Percentiles rank a stretch among this genome's conserved stretches.
Conservation (phyloP, 129 eudicot genomes). For the Logfia minima region DNA sequence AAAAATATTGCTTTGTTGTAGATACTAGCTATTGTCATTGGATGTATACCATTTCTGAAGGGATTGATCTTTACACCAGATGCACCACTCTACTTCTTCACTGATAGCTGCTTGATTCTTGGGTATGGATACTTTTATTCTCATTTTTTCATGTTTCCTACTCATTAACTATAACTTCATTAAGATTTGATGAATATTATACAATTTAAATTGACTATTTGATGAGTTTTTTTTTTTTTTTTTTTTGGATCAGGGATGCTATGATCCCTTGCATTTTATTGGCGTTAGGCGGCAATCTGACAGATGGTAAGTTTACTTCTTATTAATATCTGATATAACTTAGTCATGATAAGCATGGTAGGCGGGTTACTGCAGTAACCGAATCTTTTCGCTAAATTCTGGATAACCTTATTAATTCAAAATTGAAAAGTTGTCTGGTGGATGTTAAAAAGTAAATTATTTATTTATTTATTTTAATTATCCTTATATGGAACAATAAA, state of each 20-base stretch:
- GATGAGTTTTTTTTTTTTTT: not conserved
- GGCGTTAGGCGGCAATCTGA: conserved; percentile 96
- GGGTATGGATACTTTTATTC: conserved; percentile 55
- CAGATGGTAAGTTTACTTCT: conserved; percentile 68
- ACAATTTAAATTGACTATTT: not conserved
- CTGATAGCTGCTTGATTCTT: conserved; percentile 95
- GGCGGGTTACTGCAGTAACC: no score
- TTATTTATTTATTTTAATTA: not conserved
- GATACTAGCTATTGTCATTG: conserved; percentile 81
- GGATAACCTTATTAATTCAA: not conserved
- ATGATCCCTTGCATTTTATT: conserved; percentile 97
- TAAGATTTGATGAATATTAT: not conserved
- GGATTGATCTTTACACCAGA: conserved; percentile 74
- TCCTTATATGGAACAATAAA: not conserved
- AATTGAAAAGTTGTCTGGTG: not conserved
- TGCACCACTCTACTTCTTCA: conserved; percentile 94
- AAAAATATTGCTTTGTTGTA: conserved; percentile 37
- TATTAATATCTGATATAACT: no score
- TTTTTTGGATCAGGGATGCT: conserved; percentile 67
- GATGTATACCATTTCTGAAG: conserved; percentile 76
- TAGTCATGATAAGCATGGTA: no score
- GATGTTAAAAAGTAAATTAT: not conserved
- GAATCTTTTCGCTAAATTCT: not conserved
- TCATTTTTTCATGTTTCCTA: conserved; percentile 3
- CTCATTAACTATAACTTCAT: not conserved